phyloP scores from a whole-genome alignment of 352 stramenopile genomes.

The Pythium aquatile region DNA sequence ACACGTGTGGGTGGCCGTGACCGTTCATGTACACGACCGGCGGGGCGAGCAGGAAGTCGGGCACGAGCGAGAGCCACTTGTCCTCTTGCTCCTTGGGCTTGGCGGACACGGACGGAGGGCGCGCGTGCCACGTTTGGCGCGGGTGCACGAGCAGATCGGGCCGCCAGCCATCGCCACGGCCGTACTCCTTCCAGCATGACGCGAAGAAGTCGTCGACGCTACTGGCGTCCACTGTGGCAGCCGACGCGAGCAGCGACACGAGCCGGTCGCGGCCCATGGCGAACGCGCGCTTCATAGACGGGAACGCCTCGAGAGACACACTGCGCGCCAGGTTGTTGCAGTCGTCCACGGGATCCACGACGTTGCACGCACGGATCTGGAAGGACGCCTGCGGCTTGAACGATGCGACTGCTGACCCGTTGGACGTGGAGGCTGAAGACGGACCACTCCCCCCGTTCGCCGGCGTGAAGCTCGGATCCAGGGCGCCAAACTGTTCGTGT shows the following conservation, averaged over 20 bases:
- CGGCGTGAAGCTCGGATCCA: constrained; percentile 35
- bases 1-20: constrained; percentile 4
- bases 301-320: constrained; percentile 70
- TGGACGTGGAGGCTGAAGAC: neutral
- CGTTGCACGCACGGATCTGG: constrained; percentile 81
- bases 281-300: constrained; percentile 71
- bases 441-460: neutral
- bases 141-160: constrained; percentile 79
- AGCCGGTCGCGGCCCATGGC: constrained; percentile 57
- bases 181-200: constrained; percentile 63
- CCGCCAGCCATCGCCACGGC: constrained; percentile 70
- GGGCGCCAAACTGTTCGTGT: constrained; percentile 54
- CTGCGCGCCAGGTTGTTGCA: constrained; percentile 86
- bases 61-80: constrained; percentile 23
- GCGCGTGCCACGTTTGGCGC: constrained; percentile 61
- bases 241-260: neutral
- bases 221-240: constrained; percentile 1
- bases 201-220: constrained; percentile 54
- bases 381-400: constrained; percentile 39
- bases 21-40: constrained; percentile 7
- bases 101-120: neutral
- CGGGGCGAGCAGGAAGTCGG: constrained; percentile 20
- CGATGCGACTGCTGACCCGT: neutral
- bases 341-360: constrained; percentile 86
- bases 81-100: constrained; percentile 16